A percentile compares a stretch with the other conserved stretches of the same genome.
Evolutionary conservation across 345 rosid species (phyloP).

Genomic region (Hypericum perforatum): DNA sequence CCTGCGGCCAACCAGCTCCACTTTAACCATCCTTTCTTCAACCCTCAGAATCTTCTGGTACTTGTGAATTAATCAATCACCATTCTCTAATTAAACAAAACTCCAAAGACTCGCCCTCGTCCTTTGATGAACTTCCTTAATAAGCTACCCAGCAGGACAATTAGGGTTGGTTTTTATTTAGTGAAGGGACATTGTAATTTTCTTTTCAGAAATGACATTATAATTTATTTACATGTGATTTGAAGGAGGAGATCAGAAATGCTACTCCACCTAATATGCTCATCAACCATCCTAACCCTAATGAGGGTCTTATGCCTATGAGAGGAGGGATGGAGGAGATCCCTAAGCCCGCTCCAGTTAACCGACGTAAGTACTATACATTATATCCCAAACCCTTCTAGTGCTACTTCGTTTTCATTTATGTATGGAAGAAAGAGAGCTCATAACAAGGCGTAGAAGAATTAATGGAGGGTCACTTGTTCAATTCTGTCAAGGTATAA

Average conservation of each 20-base stretch:
- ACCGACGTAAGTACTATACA: slow-evolving; percentile 54
- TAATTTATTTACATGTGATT: not conserved
- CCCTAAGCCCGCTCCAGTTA: slow-evolving; percentile 59
- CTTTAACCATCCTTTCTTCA: slow-evolving; percentile 58
- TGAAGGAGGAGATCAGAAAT: slow-evolving; percentile 77
- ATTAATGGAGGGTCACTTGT: too few relatives aligned
- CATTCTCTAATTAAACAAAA: too few relatives aligned
- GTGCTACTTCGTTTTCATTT: too few relatives aligned
- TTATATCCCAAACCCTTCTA: too few relatives aligned
- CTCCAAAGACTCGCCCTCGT: not conserved
- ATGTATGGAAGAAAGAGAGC: too few relatives aligned
- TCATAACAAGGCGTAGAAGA: too few relatives aligned
- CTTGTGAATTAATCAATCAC: not conserved
- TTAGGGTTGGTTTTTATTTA: too few relatives aligned
- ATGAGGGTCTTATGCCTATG: slow-evolving; percentile 41
- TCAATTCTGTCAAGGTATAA: too few relatives aligned
- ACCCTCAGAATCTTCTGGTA: slow-evolving; percentile 70
- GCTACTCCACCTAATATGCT: slow-evolving; percentile 46
- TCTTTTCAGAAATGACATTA: too few relatives aligned
- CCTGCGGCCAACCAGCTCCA: slow-evolving; percentile 77
- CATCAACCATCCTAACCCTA: slow-evolving; percentile 57
- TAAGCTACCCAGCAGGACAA: not conserved
- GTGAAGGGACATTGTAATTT: too few relatives aligned
- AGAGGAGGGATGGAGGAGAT: slow-evolving; percentile 48
- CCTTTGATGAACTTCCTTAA: too few relatives aligned